Percentiles rank a stretch among this genome's conserved stretches.
phyloP scores from a whole-genome alignment of 108 stramenopile species.

The Chaetoceros muelleri region DNA sequence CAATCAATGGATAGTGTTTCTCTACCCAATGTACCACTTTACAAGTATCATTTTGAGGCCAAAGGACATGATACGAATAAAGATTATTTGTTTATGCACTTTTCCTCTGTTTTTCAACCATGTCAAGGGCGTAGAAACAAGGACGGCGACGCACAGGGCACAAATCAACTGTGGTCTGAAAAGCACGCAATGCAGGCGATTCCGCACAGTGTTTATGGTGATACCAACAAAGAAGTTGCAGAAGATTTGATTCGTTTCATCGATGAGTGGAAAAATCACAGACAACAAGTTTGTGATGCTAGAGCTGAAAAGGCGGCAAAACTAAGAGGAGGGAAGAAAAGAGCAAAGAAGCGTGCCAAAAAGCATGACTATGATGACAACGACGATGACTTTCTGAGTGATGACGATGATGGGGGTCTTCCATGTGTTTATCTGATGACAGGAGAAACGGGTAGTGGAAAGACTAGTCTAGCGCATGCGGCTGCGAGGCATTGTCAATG shows the following conservation, averaged over 20 bases:
- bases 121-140: not conserved
- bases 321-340: constrained; percentile 11
- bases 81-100: not conserved
- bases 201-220: constrained; percentile 30
- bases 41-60: not conserved
- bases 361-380: constrained; percentile 25
- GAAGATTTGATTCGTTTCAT: constrained; percentile 32
- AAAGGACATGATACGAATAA: not conserved
- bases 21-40: not conserved
- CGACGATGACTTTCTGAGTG: constrained; percentile 30
- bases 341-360: constrained; percentile 13
- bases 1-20: not conserved
- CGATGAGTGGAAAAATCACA: constrained; percentile 45
- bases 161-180: constrained; percentile 29
- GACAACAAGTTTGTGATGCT: constrained; percentile 30
- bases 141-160: not conserved
- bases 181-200: constrained; percentile 25
- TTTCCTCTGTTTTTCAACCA: constrained; percentile 2
- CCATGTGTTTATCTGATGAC: constrained; percentile 42
- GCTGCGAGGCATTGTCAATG: constrained; percentile 45
- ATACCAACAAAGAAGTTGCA: constrained; percentile 16
- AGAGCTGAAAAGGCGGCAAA: constrained; percentile 21
- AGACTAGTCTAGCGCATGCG: constrained; percentile 57
- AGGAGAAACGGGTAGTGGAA: constrained; percentile 55
- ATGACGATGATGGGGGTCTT: constrained; percentile 23